Conservation (phyloP, 2,329 filamentous ascomycete species). For the Coleophoma eucalyptorum region DNA sequence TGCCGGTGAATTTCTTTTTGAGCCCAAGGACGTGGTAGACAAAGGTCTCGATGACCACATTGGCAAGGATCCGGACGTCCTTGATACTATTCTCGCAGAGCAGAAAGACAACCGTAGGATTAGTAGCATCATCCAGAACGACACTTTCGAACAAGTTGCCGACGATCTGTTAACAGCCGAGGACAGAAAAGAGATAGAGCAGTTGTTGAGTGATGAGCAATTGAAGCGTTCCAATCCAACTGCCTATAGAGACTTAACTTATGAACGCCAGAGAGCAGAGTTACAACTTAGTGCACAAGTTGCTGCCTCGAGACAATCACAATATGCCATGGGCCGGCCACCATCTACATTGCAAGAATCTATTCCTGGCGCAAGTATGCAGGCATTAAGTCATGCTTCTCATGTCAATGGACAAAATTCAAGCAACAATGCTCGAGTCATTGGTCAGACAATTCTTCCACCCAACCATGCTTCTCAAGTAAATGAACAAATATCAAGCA, state of each 20-base stretch:
- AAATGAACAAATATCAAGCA: too few species aligned
- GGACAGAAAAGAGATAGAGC: constrained; percentile 52
- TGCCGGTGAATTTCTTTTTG: constrained; percentile 51
- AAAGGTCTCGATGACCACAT: constrained; percentile 47
- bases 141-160: constrained; percentile 71
- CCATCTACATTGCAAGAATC: too few species aligned
- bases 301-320: not conserved
- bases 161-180: constrained; percentile 57
- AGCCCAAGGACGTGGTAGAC: constrained; percentile 47
- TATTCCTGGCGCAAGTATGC: too few species aligned
- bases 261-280: too few species aligned
- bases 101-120: constrained; percentile 42
- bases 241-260: constrained; percentile 2
- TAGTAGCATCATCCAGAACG: constrained; percentile 58
- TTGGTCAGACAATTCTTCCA: too few species aligned
- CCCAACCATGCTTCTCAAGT: too few species aligned
- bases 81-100: constrained; percentile 58
- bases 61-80: constrained; percentile 55
- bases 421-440: too few species aligned
- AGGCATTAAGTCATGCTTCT: too few species aligned
- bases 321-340: too few species aligned
- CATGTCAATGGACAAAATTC: too few species aligned
- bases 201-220: constrained; percentile 32
- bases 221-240: constrained; percentile 20
- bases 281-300: not conserved